Conservation (phyloP, 2,329 filamentous ascomycete species). For the Lecanicillium sp. region DNA sequence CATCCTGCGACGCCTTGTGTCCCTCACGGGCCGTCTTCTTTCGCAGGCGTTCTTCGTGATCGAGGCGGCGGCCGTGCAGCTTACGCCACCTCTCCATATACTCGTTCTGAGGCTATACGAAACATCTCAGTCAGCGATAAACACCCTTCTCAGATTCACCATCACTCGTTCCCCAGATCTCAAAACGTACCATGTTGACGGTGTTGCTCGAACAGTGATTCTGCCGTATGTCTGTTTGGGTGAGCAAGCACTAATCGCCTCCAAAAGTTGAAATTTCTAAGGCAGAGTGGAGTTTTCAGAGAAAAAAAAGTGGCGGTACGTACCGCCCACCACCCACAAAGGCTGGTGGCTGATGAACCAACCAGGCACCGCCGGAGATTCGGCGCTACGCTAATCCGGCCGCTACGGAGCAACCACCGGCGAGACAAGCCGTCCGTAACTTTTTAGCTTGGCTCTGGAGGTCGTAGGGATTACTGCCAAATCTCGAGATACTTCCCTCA, state of each 20-base stretch:
- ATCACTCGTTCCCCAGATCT: neutral
- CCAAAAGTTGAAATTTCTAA: conserved; percentile 17
- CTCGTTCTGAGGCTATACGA: conserved; percentile 62
- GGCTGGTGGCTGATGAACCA: conserved; percentile 9
- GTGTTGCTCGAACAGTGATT: conserved; percentile 17
- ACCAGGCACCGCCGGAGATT: conserved; percentile 11
- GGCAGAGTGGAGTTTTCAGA: conserved; percentile 4
- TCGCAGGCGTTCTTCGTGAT: conserved; percentile 81
- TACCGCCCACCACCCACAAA: conserved; percentile 11
- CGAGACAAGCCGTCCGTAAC: conserved; percentile 5
- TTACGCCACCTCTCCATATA: conserved; percentile 62
- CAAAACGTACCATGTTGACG: conserved; percentile 24
- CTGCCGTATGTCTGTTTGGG: conserved; percentile 1
- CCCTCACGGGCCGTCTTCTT: conserved; percentile 84
- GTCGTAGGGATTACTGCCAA: neutral
- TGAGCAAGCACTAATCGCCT: conserved; percentile 1
- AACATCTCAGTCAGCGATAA: neutral
- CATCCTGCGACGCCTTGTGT: conserved; percentile 81
- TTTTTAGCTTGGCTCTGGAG: conserved; percentile 6
- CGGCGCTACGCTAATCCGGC: conserved; percentile 28
- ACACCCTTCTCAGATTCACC: neutral
- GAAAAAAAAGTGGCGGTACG: conserved; percentile 17
- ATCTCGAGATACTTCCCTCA: neutral
- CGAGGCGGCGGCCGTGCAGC: conserved; percentile 46
- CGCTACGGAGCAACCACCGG: conserved; percentile 4